Conservation (phyloP, 805 yeast species). For the Metschnikowia dekortorum region DNA sequence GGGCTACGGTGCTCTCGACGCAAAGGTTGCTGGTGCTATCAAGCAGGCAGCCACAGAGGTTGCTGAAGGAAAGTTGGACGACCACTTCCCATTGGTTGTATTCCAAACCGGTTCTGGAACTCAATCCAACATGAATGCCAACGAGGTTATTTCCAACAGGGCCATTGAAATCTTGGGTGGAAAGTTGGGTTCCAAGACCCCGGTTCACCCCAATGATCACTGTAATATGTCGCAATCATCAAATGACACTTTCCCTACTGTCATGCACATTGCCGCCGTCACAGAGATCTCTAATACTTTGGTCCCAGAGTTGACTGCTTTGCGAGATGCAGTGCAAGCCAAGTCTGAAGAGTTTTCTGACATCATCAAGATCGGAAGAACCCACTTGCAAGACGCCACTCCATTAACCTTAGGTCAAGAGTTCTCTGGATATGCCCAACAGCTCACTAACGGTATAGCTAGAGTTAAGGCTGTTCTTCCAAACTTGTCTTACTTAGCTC, state of each 20-base stretch:
- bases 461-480: conserved; percentile 78
- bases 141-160: conserved; percentile 96
- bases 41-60: conserved; percentile 95
- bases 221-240: conserved; percentile 98
- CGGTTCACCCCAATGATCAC: conserved; percentile 98
- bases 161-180: conserved; percentile 97
- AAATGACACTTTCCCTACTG: conserved; percentile 98
- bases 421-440: conserved; percentile 94
- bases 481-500: conserved; percentile 79
- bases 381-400: conserved; percentile 98
- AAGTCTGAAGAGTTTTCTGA: conserved; percentile 80
- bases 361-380: conserved; percentile 97
- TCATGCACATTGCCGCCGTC: conserved; percentile 98
- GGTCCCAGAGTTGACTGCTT: conserved; percentile 72
- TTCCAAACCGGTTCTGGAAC: conserved; percentile 99
- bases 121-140: conserved; percentile 98
- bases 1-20: conserved; percentile 73
- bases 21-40: conserved; percentile 78
- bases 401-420: conserved; percentile 98
- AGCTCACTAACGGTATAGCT: conserved; percentile 82
- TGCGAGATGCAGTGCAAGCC: conserved; percentile 71
- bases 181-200: conserved; percentile 81
- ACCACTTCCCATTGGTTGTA: conserved; percentile 96
- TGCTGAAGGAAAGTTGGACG: conserved; percentile 82
- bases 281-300: conserved; percentile 72